Evolutionary conservation across 495 filamentous ascomycete species (phyloP).

Genomic region (Xylaria bambusicola): DNA sequence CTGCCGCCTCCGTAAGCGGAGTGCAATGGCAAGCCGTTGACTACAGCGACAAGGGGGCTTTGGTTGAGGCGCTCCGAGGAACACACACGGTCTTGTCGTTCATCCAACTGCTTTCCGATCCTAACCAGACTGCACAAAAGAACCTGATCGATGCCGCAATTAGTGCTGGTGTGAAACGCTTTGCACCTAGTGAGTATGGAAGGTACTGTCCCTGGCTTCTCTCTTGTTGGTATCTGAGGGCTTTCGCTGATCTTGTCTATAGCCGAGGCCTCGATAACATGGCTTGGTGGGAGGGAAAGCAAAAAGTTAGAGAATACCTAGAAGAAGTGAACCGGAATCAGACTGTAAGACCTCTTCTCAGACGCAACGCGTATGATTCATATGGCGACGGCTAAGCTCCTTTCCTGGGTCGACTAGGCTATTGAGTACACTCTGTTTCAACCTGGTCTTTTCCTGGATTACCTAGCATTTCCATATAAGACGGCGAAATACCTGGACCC

Average conservation of each 20-base stretch:
- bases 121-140: slow-evolving; percentile 40
- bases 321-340: slow-evolving; percentile 51
- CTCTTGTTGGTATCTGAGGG: neutral
- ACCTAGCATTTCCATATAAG: slow-evolving; percentile 52
- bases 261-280: slow-evolving; percentile 31
- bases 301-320: slow-evolving; percentile 50
- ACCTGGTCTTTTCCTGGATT: slow-evolving; percentile 57
- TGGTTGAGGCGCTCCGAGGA: slow-evolving; percentile 46
- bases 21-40: slow-evolving; percentile 45
- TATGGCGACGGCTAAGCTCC: slow-evolving; percentile 6
- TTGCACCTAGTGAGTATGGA: slow-evolving; percentile 55
- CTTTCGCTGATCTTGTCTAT: slow-evolving; percentile 5
- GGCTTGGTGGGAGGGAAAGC: slow-evolving; percentile 56
- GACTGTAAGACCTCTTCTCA: slow-evolving; percentile 35
- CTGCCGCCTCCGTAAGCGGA: slow-evolving; percentile 13
- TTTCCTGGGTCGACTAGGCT: slow-evolving; percentile 40
- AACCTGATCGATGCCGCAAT: slow-evolving; percentile 56
- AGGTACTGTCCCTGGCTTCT: slow-evolving; percentile 21
- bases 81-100: slow-evolving; percentile 61
- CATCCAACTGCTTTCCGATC: slow-evolving; percentile 40
- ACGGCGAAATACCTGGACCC: slow-evolving; percentile 51
- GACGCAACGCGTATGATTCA: neutral
- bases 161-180: slow-evolving; percentile 53
- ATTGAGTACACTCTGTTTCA: slow-evolving; percentile 63
- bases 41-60: slow-evolving; percentile 42